Conservation (phyloP, 805 yeast genomes). For the Saccharomycopsis fermentans region DNA sequence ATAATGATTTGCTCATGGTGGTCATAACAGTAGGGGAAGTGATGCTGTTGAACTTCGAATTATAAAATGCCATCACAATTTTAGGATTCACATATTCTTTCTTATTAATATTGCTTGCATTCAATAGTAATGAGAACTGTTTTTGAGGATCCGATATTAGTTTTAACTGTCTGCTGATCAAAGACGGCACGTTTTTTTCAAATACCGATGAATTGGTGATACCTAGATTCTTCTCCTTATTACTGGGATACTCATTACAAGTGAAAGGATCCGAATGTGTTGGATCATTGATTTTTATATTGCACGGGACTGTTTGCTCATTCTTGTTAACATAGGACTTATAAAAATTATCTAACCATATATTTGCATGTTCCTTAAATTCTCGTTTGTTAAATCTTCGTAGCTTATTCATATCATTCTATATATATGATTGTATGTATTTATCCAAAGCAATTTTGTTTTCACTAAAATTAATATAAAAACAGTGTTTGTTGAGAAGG, state of each 20-base stretch:
- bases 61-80: background rate
- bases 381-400: background rate
- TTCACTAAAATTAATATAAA: background rate
- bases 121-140: background rate
- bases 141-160: background rate
- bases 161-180: background rate
- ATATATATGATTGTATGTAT: background rate
- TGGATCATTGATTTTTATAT: background rate
- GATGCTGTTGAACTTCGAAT: background rate
- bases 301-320: background rate
- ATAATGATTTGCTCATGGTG: background rate
- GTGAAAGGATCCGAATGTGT: background rate
- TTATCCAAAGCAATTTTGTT: background rate
- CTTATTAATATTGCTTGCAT: background rate
- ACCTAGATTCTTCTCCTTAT: background rate
- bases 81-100: background rate
- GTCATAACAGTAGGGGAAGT: background rate
- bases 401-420: background rate
- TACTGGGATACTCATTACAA: background rate
- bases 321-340: background rate
- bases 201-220: background rate
- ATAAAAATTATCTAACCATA: background rate
- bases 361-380: background rate
- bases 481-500: background rate
- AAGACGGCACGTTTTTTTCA: background rate